Conservation (phyloP, 2,329 filamentous ascomycete genomes). For the Aspergillus tamarii region DNA sequence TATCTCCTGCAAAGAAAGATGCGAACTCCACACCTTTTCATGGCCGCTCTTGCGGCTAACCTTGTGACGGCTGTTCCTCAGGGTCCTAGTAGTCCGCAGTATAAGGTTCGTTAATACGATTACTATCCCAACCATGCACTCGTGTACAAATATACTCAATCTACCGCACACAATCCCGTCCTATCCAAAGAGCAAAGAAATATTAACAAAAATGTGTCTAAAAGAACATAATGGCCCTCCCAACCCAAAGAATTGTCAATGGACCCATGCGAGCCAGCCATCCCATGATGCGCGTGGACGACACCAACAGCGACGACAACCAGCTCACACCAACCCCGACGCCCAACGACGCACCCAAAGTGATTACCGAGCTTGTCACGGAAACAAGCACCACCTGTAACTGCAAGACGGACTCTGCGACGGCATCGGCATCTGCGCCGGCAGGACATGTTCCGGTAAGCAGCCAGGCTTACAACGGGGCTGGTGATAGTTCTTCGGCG, state of each 20-base stretch:
- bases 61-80: background rate
- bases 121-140: no score
- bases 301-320: background rate
- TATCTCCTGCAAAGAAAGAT: background rate
- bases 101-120: background rate
- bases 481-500: background rate
- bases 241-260: background rate
- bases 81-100: background rate
- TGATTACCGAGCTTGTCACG: background rate
- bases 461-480: background rate
- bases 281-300: background rate
- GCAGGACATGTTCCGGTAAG: background rate
- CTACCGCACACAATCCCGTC: no score
- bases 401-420: background rate
- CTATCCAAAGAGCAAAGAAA: background rate
- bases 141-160: no score
- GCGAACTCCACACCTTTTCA: background rate
- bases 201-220: background rate
- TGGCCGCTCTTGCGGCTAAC: background rate
- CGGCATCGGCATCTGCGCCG: background rate
- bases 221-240: background rate
- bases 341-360: background rate
- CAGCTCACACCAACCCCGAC: background rate
- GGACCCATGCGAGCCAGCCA: background rate
- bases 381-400: background rate